phyloP scores from a whole-genome alignment of 73 alveolate species.

The Blepharisma stoltei region DNA sequence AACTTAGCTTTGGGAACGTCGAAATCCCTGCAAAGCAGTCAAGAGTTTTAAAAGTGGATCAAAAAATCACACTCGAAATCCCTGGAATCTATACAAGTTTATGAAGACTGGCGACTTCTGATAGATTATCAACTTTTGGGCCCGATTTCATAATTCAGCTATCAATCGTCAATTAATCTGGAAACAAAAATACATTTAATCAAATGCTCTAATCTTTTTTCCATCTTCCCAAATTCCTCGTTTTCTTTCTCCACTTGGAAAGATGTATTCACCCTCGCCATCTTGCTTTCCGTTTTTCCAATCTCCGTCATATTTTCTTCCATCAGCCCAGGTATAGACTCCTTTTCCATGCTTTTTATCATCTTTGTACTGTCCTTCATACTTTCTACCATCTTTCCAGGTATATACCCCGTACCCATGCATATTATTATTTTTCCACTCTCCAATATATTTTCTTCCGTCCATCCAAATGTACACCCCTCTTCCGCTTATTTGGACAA shows the following conservation, averaged over 20 bases:
- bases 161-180: no score
- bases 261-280: constrained; percentile 50
- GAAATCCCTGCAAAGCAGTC: no score
- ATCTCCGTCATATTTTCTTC: constrained; percentile 51
- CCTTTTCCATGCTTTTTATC: constrained; percentile 72
- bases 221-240: constrained; percentile 60
- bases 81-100: no score
- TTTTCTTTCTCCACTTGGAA: constrained; percentile 30
- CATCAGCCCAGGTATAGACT: constrained; percentile 57
- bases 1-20: no score
- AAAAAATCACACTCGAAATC: no score
- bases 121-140: no score
- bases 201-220: constrained; percentile 28
- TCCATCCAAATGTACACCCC: constrained; percentile 54
- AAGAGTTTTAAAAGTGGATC: no score
- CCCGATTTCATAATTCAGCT: no score
- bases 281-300: constrained; percentile 65
- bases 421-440: constrained; percentile 59
- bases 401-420: constrained; percentile 66
- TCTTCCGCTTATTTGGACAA: constrained; percentile 49
- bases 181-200: not conserved
- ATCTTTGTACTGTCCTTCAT: constrained; percentile 53
- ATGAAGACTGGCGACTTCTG: no score
- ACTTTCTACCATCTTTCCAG: constrained; percentile 58
- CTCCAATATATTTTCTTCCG: constrained; percentile 59